A percentile compares a stretch with the other conserved stretches of the same genome.
These are phyloP conservation scores for Austroboletus eburneus DNA, from an alignment of 768 basidiomycete species.

Conservation along the genomic window DNA sequence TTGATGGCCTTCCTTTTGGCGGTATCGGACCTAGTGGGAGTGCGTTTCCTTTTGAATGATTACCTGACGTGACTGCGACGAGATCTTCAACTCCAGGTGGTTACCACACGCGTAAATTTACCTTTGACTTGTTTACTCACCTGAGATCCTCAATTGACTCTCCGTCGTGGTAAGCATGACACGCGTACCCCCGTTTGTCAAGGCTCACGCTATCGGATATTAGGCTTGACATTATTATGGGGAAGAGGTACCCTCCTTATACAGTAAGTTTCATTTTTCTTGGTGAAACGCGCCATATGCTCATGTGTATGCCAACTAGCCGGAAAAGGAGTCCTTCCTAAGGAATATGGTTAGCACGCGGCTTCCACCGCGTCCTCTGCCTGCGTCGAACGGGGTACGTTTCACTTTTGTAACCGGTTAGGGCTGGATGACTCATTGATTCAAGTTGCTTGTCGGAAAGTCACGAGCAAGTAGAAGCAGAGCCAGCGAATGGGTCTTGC, in stretches of 20 bases:
- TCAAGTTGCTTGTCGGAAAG: too few species aligned
- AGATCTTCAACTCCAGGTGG: constrained; percentile 42
- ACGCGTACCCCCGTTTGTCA: too few species aligned
- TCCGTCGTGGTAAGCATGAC: constrained; percentile 31
- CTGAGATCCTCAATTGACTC: constrained; percentile 50
- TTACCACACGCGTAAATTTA: constrained; percentile 65
- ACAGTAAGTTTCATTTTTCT: constrained; percentile 9
- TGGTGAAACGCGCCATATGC: background rate
- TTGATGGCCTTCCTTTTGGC: constrained; percentile 67
- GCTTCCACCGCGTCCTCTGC: constrained; percentile 21
- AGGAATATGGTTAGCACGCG: constrained; percentile 8
- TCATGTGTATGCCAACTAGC: constrained; percentile 8
- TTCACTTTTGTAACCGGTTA: too few species aligned
- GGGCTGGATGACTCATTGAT: too few species aligned
- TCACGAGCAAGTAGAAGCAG: too few species aligned
- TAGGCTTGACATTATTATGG: constrained; percentile 25
- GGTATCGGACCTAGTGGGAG: constrained; percentile 72
- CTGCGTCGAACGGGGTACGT: constrained; percentile 6
- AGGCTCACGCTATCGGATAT: constrained; percentile 1
- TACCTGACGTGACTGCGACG: background rate
- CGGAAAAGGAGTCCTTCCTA: constrained; percentile 25
- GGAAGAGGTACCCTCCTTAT: constrained; percentile 30
- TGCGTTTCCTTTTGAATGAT: constrained; percentile 32
- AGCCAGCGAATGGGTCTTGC: too few species aligned
- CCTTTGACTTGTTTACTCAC: constrained; percentile 79